Conservation (phyloP, 2,329 filamentous ascomycete species). For the Ophiostoma novo-ulmi region DNA sequence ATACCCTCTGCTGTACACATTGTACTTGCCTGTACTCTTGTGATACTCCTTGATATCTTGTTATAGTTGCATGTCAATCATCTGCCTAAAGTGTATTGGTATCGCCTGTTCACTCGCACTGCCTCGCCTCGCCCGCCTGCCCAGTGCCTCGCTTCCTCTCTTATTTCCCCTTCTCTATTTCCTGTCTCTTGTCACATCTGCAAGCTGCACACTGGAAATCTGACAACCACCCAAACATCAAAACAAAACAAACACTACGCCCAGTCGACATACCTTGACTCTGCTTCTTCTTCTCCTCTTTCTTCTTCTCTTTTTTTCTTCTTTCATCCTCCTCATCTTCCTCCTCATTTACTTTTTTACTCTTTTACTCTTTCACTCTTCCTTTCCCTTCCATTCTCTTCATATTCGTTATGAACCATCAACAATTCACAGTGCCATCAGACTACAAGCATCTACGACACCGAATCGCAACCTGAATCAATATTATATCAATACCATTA, state of each 20-base stretch:
- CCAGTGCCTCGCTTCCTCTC: neutral
- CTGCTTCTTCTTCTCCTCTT: neutral
- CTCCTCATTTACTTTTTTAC: neutral
- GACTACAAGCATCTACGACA: slow-evolving; percentile 14
- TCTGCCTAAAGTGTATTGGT: neutral
- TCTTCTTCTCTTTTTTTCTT: neutral
- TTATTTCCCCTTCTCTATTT: neutral
- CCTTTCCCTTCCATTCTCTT: neutral
- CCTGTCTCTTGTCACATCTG: neutral
- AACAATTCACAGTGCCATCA: neutral
- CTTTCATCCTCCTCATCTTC: neutral
- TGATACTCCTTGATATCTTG: neutral
- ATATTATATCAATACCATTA: too few species aligned
- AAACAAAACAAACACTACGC: neutral
- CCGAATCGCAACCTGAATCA: slow-evolving; percentile 2
- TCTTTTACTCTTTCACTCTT: neutral
- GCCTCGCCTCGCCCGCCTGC: neutral
- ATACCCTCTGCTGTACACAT: neutral
- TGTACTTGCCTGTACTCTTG: slow-evolving; percentile 6
- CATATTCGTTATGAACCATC: slow-evolving; percentile 14
- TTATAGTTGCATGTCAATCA: neutral
- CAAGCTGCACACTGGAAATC: neutral
- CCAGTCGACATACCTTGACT: neutral
- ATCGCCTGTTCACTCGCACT: neutral
- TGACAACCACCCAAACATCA: neutral